Evolutionary conservation across 2,329 filamentous ascomycete genomes (phyloP).

Genomic region (Neofusicoccum umdonicola): DNA sequence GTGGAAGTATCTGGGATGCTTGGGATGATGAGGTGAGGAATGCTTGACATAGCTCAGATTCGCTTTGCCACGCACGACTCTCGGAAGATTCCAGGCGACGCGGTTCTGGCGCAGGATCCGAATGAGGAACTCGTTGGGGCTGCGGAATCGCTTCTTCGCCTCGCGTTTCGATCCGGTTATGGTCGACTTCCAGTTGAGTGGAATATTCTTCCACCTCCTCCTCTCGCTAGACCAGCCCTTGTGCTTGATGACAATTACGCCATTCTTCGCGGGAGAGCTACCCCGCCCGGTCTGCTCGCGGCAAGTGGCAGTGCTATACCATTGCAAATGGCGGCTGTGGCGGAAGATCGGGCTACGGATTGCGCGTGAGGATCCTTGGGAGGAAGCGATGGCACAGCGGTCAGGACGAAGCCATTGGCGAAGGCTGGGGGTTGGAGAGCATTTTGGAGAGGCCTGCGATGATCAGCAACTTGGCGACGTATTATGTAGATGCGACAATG

Average conservation of each 20-base stretch:
- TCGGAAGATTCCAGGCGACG: neutral
- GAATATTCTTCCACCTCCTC: neutral
- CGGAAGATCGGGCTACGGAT: neutral
- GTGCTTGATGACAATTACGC: neutral
- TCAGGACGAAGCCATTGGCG: neutral
- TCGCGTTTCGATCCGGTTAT: neutral
- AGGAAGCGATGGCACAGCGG: too few relatives aligned
- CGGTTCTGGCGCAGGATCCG: neutral
- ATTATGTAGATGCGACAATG: neutral
- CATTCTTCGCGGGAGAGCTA: neutral
- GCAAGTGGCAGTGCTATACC: neutral
- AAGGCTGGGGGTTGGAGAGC: neutral
- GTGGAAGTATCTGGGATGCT: neutral
- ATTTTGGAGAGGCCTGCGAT: neutral
- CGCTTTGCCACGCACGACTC: neutral
- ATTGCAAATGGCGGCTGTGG: neutral
- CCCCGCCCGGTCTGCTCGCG: neutral
- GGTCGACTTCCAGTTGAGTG: neutral
- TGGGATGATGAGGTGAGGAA: neutral
- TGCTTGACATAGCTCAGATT: slow-evolving; percentile 8
- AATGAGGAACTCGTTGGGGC: neutral
- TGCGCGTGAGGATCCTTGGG: neutral
- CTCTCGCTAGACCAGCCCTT: neutral
- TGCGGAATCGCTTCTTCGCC: neutral
- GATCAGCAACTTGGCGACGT: neutral